A percentile compares a stretch with the other conserved stretches of the same genome.
Conservation (phyloP, 1,284 basidiomycete genomes). For the Sphaerobolus stellatus region DNA sequence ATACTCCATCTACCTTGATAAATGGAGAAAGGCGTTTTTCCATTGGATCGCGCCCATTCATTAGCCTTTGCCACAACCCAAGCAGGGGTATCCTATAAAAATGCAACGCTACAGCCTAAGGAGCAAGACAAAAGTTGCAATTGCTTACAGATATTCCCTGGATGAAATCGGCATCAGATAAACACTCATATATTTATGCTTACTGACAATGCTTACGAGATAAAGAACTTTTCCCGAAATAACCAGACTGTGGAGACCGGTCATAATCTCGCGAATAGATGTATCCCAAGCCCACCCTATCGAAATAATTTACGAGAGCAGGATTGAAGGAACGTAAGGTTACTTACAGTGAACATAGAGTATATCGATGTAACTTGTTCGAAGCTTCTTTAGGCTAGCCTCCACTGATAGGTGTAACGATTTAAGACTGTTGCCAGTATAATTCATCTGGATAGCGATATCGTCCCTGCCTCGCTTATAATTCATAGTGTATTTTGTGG, state of each 20-base stretch:
- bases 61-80: too few species aligned
- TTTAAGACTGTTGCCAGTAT: constrained; percentile 38
- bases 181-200: neutral
- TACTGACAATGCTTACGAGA: too few species aligned
- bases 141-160: constrained; percentile 12
- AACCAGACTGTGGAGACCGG: too few species aligned
- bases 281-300: constrained; percentile 51
- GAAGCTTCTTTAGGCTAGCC: constrained; percentile 42
- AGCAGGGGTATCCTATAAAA: too few species aligned
- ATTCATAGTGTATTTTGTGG: constrained; percentile 45
- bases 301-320: neutral
- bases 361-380: constrained; percentile 45
- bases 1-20: too few species aligned
- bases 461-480: constrained; percentile 23
- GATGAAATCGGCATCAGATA: neutral
- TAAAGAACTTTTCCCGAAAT: too few species aligned
- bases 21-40: too few species aligned
- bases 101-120: neutral
- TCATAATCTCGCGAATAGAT: constrained; percentile 56
- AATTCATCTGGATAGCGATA: constrained; percentile 30
- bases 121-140: neutral
- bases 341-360: constrained; percentile 38
- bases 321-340: neutral
- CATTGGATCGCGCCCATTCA: too few species aligned
- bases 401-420: constrained; percentile 33